Evolutionary conservation across 257 asterid species (phyloP).

Genomic region (Solanum dulcamara): DNA sequence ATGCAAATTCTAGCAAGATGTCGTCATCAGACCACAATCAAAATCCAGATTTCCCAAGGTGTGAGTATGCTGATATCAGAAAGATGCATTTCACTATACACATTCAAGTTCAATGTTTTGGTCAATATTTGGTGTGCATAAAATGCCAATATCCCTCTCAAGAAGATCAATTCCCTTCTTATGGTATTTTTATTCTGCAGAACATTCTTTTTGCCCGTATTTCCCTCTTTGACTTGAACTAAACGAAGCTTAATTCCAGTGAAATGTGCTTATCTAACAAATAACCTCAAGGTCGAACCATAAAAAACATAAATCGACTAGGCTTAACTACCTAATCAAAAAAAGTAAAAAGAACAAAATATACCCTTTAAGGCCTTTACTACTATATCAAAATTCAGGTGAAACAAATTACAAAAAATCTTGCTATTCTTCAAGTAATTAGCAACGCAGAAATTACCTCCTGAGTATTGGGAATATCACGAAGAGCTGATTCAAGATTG

Average conservation of each 20-base stretch:
- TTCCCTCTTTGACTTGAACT: neutral
- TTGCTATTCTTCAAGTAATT: neutral
- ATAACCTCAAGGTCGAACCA: neutral
- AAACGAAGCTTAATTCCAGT: neutral
- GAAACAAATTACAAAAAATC: no score
- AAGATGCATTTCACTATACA: neutral
- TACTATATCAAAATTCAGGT: no score
- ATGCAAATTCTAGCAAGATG: neutral
- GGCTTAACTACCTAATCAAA: no score
- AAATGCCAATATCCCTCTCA: neutral
- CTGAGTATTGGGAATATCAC: constrained; percentile 14
- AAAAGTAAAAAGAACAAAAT: no score
- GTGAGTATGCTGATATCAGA: neutral
- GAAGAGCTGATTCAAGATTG: constrained; percentile 39
- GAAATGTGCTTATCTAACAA: neutral
- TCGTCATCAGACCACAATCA: neutral
- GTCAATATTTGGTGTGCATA: neutral
- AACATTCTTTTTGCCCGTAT: neutral
- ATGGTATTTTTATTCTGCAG: neutral
- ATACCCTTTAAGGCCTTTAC: no score
- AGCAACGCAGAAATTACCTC: constrained; percentile 13
- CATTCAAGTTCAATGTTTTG: neutral
- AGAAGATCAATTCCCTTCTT: neutral
- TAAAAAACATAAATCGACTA: neutral
- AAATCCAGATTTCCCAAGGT: neutral